Evolutionary conservation across 192 early-diverging fungal genomes (phyloP).

Genomic region (Spizellomyces sp.): DNA sequence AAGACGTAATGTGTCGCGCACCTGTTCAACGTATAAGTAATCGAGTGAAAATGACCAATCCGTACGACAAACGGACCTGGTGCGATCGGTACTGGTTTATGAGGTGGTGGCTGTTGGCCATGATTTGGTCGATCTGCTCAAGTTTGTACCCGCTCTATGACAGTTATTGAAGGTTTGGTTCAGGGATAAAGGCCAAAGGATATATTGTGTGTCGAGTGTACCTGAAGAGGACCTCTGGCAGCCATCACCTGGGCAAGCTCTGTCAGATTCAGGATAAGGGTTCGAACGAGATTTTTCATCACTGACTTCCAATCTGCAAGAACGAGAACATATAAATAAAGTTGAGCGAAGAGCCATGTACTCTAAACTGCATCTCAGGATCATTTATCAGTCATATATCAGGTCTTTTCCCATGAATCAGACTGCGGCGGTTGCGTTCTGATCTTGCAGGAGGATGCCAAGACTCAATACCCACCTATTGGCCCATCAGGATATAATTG

Average conservation of each 20-base stretch:
- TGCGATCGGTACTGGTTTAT: slow-evolving; percentile 83
- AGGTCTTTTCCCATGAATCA: background rate
- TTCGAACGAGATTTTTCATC: slow-evolving; percentile 9
- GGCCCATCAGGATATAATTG: slow-evolving; percentile 23
- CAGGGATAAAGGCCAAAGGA: too few species aligned
- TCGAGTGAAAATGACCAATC: background rate
- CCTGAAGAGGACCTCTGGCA: background rate
- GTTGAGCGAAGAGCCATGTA: too few species aligned
- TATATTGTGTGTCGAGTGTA: too few species aligned
- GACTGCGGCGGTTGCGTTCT: background rate
- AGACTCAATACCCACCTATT: slow-evolving; percentile 5
- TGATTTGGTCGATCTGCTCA: slow-evolving; percentile 67
- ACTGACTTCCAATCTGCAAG: slow-evolving; percentile 14
- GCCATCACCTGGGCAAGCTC: slow-evolving; percentile 11
- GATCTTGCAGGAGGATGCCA: background rate
- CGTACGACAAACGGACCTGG: slow-evolving; percentile 50
- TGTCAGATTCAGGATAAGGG: background rate
- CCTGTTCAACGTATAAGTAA: background rate
- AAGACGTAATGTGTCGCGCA: slow-evolving; percentile 16
- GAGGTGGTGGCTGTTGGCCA: slow-evolving; percentile 82
- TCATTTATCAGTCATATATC: background rate
- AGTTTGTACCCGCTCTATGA: slow-evolving; percentile 38
- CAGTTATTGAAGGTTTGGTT: background rate
- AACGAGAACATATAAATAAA: too few species aligned
- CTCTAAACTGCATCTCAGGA: too few species aligned